Evolutionary conservation across 306 rosid species (phyloP).

Genomic region (Prunus davidiana): DNA sequence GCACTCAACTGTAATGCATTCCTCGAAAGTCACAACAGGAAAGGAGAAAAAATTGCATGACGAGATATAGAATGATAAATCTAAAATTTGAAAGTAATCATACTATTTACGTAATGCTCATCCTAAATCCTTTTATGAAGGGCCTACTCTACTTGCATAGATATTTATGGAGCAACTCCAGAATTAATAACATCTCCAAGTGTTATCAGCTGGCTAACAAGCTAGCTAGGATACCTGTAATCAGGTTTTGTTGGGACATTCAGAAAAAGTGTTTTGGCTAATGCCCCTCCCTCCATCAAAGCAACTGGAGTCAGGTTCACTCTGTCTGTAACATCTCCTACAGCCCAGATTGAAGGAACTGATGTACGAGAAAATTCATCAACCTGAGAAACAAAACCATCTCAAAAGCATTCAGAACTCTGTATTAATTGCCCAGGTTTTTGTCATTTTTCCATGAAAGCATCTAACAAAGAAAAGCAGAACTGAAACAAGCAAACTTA

Average conservation of each 20-base stretch:
- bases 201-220: constrained; percentile 7
- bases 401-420: not conserved
- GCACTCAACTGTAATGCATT: no score
- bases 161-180: not conserved
- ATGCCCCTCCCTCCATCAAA: constrained; percentile 94
- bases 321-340: constrained; percentile 95
- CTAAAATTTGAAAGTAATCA: not conserved
- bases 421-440: not conserved
- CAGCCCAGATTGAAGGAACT: constrained; percentile 95
- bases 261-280: constrained; percentile 70
- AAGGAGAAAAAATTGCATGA: not conserved
- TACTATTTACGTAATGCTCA: not conserved
- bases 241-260: constrained; percentile 91
- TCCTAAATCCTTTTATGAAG: not conserved
- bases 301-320: constrained; percentile 97
- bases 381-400: constrained; percentile 48
- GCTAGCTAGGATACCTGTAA: constrained; percentile 59
- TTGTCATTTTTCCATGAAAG: not conserved
- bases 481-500: constrained; percentile 17
- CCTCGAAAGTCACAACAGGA: not conserved
- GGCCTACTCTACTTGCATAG: not conserved
- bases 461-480: not conserved
- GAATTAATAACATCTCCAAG: not conserved
- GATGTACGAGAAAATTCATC: constrained; percentile 89
- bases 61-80: not conserved